phyloP scores from a whole-genome alignment of 257 asterid genomes.

The Ehretia macrophylla region DNA sequence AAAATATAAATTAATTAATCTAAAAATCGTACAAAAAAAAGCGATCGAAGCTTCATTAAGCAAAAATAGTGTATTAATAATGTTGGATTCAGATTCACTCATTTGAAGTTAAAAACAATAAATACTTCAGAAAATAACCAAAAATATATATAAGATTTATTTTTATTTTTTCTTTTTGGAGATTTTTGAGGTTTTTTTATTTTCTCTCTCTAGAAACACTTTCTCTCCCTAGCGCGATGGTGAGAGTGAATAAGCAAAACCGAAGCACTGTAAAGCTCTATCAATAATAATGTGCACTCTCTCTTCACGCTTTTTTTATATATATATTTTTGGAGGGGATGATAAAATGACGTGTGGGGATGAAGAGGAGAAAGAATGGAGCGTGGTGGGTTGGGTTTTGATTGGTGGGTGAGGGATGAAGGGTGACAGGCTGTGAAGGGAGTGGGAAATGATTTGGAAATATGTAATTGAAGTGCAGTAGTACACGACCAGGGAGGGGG shows the following conservation, averaged over 20 bases:
- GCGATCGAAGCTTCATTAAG: constrained; percentile 48
- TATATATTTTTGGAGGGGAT: constrained; percentile 12
- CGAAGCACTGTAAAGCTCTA: constrained; percentile 16
- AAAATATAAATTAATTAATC: constrained; percentile 2
- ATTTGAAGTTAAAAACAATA: constrained; percentile 24
- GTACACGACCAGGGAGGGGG: not conserved
- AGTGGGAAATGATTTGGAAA: constrained; percentile 10
- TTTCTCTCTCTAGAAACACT: constrained; percentile 13
- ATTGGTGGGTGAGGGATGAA: not conserved
- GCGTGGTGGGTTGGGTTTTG: not conserved
- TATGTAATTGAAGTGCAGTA: constrained; percentile 6
- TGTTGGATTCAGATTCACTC: constrained; percentile 79
- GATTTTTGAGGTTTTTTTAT: not conserved
- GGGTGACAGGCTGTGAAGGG: constrained; percentile 6
- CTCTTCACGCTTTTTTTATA: constrained; percentile 12
- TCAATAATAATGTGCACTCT: constrained; percentile 14
- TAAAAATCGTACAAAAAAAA: constrained; percentile 8
- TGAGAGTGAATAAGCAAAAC: constrained; percentile 2
- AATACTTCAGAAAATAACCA: not conserved
- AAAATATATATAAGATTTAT: not conserved
- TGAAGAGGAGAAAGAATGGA: not conserved
- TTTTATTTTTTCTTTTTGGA: not conserved
- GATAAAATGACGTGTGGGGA: constrained; percentile 10
- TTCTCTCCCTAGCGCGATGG: constrained; percentile 20
- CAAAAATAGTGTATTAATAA: constrained; percentile 14